A percentile compares a stretch with the other conserved stretches of the same genome.
These are phyloP conservation scores for Diplodia sapinea DNA, from an alignment of 2,329 filamentous ascomycete species.

Conservation along the genomic window DNA sequence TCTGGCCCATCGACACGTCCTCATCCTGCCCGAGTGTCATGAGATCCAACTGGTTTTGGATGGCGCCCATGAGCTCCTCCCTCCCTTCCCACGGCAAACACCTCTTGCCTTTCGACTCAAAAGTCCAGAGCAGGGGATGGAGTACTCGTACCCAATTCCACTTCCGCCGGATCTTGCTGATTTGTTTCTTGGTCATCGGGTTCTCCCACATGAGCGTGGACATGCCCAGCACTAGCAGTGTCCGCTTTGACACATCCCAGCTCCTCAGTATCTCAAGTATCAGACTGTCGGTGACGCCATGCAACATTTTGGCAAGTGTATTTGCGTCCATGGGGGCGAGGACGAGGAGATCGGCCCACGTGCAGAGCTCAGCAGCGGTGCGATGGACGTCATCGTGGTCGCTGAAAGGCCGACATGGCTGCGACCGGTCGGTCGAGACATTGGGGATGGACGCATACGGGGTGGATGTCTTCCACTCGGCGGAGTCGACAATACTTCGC, in stretches of 20 bases:
- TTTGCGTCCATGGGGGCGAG: slow-evolving; percentile 85
- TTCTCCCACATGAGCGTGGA: slow-evolving; percentile 88
- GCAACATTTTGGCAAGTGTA: slow-evolving; percentile 84
- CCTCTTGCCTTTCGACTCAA: slow-evolving; percentile 60
- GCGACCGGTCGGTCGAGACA: slow-evolving; percentile 29
- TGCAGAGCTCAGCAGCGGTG: slow-evolving; percentile 58
- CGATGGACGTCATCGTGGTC: slow-evolving; percentile 26
- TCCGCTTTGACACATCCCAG: slow-evolving; percentile 86
- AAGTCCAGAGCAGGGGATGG: slow-evolving; percentile 79
- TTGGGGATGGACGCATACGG: slow-evolving; percentile 24
- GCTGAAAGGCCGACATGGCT: slow-evolving; percentile 19
- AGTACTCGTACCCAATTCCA: slow-evolving; percentile 88
- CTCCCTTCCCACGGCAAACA: slow-evolving; percentile 61
- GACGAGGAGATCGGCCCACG: slow-evolving; percentile 87
- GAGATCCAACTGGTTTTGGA: slow-evolving; percentile 78
- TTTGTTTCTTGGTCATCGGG: slow-evolving; percentile 84
- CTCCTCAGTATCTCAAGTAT: slow-evolving; percentile 80
- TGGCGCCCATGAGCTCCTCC: slow-evolving; percentile 73
- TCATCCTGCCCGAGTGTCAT: slow-evolving; percentile 75
- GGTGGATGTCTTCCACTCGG: slow-evolving; percentile 10
- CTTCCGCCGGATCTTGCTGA: slow-evolving; percentile 80
- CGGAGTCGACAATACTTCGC: slow-evolving; percentile 20
- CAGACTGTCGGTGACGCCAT: slow-evolving; percentile 80
- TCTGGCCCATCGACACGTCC: slow-evolving; percentile 53
- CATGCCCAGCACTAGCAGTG: slow-evolving; percentile 87